Conservation (phyloP, 2,329 filamentous ascomycete species). For the Aphanocladium album region DNA sequence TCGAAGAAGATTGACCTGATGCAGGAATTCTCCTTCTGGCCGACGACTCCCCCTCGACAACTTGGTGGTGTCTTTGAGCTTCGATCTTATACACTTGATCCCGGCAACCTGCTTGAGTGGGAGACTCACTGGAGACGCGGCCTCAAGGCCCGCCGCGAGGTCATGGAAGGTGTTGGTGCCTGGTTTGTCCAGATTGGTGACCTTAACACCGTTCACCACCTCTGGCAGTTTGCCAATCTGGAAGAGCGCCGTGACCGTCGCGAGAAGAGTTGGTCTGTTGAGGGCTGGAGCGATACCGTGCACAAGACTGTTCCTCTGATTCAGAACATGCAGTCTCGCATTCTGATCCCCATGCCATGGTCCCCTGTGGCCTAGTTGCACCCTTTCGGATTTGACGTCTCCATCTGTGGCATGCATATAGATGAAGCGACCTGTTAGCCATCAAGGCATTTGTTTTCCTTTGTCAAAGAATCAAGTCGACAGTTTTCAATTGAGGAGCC, state of each 20-base stretch:
- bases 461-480: constrained; percentile 6
- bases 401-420: constrained; percentile 8
- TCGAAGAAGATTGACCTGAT: constrained; percentile 87
- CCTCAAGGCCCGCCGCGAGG: constrained; percentile 82
- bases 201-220: constrained; percentile 93
- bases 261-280: constrained; percentile 91
- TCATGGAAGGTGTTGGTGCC: constrained; percentile 97
- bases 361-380: constrained; percentile 70
- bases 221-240: constrained; percentile 97
- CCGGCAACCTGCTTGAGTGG: constrained; percentile 95
- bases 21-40: constrained; percentile 99
- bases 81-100: constrained; percentile 92
- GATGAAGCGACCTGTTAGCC: constrained; percentile 7
- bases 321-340: constrained; percentile 90
- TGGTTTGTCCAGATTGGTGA: constrained; percentile 99
- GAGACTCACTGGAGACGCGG: constrained; percentile 97
- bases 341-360: constrained; percentile 94
- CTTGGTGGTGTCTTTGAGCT: constrained; percentile 94
- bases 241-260: constrained; percentile 86
- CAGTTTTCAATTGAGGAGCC: not conserved
- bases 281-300: constrained; percentile 95
- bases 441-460: constrained; percentile 3
- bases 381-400: not conserved
- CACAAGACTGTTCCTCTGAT: constrained; percentile 98
- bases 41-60: constrained; percentile 82